phyloP scores from a whole-genome alignment of 176 grass and related monocot species.

The Oryza nivara region DNA sequence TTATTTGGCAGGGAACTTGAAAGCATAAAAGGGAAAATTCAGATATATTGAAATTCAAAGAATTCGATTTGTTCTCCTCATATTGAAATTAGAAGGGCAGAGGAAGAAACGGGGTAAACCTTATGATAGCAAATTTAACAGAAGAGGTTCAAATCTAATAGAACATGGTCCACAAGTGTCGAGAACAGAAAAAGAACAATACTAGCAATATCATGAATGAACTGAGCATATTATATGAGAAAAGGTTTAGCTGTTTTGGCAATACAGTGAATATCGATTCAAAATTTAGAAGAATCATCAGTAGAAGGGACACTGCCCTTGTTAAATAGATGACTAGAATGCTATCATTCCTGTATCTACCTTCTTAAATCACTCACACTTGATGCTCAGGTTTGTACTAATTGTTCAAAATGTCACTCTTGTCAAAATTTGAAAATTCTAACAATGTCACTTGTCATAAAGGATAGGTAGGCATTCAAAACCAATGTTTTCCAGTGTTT shows the following conservation, averaged over 20 bases:
- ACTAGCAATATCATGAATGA: neutral
- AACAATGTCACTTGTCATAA: slow-evolving; percentile 21
- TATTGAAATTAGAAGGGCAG: neutral
- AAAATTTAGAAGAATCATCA: neutral
- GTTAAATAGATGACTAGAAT: slow-evolving; percentile 22
- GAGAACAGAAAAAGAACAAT: neutral
- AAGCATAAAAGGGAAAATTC: slow-evolving; percentile 7
- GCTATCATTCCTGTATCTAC: neutral
- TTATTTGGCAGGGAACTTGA: neutral
- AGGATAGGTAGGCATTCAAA: neutral
- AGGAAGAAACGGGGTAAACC: neutral
- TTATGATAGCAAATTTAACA: slow-evolving; percentile 16
- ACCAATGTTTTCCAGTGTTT: neutral
- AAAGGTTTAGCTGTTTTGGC: slow-evolving; percentile 18
- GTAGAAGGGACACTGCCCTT: neutral
- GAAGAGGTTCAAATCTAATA: neutral
- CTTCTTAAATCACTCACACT: neutral
- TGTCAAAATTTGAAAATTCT: neutral
- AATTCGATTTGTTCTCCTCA: slow-evolving; percentile 3
- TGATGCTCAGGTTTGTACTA: neutral
- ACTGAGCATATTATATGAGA: slow-evolving; percentile 1
- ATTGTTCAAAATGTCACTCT: slow-evolving; percentile 7
- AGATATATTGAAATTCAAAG: slow-evolving; percentile 1
- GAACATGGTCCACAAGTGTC: neutral
- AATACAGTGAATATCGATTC: slow-evolving; percentile 10